phyloP scores from a whole-genome alignment of 495 filamentous ascomycete species.

The Lichenothelia convexa region DNA sequence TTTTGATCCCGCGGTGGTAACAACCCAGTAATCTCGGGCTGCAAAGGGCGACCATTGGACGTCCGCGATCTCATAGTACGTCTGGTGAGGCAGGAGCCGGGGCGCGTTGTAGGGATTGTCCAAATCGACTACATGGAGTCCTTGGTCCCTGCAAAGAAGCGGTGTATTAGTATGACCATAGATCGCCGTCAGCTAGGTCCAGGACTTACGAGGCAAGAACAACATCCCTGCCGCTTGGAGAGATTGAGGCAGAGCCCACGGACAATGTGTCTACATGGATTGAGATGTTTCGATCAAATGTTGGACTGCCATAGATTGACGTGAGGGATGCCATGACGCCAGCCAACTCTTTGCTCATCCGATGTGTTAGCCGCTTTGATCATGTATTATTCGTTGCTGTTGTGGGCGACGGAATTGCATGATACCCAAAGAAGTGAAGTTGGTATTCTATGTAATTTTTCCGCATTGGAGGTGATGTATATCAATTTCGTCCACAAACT shows the following conservation, averaged over 20 bases:
- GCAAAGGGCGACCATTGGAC: constrained; percentile 96
- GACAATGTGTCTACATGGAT: constrained; percentile 71
- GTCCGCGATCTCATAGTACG: constrained; percentile 93
- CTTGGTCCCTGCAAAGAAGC: constrained; percentile 36
- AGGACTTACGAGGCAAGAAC: constrained; percentile 63
- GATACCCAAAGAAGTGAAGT: too few species aligned
- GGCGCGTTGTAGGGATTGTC: constrained; percentile 83
- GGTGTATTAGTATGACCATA: constrained; percentile 5
- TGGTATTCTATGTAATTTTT: too few species aligned
- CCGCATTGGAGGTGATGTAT: too few species aligned
- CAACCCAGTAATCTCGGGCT: constrained; percentile 77
- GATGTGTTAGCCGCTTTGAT: too few species aligned
- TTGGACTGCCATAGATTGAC: constrained; percentile 69
- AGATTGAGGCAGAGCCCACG: constrained; percentile 66
- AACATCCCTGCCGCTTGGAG: constrained; percentile 80
- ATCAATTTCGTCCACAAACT: too few species aligned
- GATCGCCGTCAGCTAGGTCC: constrained; percentile 6
- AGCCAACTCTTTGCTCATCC: too few species aligned
- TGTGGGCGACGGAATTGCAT: too few species aligned
- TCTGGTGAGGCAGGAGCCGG: constrained; percentile 66
- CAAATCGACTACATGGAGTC: constrained; percentile 82
- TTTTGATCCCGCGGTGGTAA: constrained; percentile 85
- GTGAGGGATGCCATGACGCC: constrained; percentile 12
- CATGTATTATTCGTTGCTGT: too few species aligned
- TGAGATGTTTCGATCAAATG: constrained; percentile 66